Evolutionary conservation across 495 filamentous ascomycete genomes (phyloP), one percentile per base, ranked within the genome.

Genomic region (Penicillium arizonense): DNA sequence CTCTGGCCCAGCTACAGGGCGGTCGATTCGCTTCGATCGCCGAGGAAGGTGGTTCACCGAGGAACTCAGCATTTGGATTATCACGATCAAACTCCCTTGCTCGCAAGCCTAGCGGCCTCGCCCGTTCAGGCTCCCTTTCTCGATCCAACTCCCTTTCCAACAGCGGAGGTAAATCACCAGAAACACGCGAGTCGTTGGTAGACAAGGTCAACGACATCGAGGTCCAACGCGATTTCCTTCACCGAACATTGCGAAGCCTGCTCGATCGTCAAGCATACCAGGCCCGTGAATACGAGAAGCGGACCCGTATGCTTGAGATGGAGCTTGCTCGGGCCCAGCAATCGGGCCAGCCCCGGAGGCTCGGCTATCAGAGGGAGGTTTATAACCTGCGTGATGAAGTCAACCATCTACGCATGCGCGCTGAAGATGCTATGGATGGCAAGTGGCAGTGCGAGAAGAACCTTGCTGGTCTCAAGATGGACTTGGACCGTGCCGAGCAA

Each of bases 371-470:
- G 63, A 81, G 78, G 50, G 93, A 98, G 59, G 89, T 97, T 13
- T 68, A 74, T 3, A 82, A 78, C 52, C 77, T 97, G 14, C 86
- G 91, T 50, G 82, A 87, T 8, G 94, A 98, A 65, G 87, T 98
- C 55, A 88, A 87, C 53, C 79, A 84, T 8, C 82, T 98, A 41
- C 86, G 94, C 26, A 85, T 86, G 48, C 86, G 95, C 47, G 92
- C 95, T 21, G 92, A 97, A 58, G 94, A 98, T 48, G 95, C 94
- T 18, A 77, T 97, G n/a, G 90, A 95, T 59, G 88, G 92, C 61
- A 97, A 97, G 74, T 97, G 87, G 82, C 87, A 94, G 70, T 93
- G 92, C 50, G 94, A 98, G 71, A 96, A 96, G 70, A 91, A 91
- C 21, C 78, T 98, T 12, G 81, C 86, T 52, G 92, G 93, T 37